Base-by-base conservation (phyloP, 192 early-diverging fungal species). In the Dissophora ornata region DNA sequence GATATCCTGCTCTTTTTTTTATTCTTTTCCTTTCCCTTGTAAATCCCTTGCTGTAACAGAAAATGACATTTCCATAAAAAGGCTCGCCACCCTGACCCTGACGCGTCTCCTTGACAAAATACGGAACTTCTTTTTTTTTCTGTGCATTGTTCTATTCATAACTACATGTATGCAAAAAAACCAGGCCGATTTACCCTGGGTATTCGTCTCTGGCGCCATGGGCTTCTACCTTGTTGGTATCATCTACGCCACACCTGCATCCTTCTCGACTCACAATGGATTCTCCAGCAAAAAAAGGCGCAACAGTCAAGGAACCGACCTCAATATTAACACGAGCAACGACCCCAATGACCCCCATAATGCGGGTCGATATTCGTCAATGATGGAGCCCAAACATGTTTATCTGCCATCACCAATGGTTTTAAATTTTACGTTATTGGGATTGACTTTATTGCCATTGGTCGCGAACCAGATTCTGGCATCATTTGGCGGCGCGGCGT, bases 171-270 rank as follows among this genome's bases (percentile, higher is more conserved):
- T n/a, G n/a, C n/a, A n/a, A n/a, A n/a, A n/a, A n/a, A n/a, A n/a
- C n/a, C 50, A 75, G 71, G 71, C 71, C 26, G 71, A 75, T 48
- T 29, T 75, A 56, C 71, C 71, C 2, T 75, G 71, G 71, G 71
- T 75, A 12, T 75, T 75, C 38, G 71, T 67, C 8, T 75, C 71
- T 7, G 71, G 71, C 18, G 71, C 71, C 10, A 67, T 75, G 71
- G 71, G 71, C 3, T 75, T 75, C 51, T 75, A 75, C 21, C 63
- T 75, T n/a, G 71, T 75, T n/a, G 71, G 71, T 18, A 75, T 75
- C 57, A 75, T 75, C 45, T 75, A 75, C 36, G 71, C 71, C 25
- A 75, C 71, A 1, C 71, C 71, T 1, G 71, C 63, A 26, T 75
- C 71, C 13, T 75, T 75, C 42, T 75, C 71, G 29, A 75, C 71